These are phyloP conservation scores for Stagonosporopsis rhizophila DNA, from an alignment of 2,329 filamentous ascomycete genomes.

Conservation along the genomic window DNA sequence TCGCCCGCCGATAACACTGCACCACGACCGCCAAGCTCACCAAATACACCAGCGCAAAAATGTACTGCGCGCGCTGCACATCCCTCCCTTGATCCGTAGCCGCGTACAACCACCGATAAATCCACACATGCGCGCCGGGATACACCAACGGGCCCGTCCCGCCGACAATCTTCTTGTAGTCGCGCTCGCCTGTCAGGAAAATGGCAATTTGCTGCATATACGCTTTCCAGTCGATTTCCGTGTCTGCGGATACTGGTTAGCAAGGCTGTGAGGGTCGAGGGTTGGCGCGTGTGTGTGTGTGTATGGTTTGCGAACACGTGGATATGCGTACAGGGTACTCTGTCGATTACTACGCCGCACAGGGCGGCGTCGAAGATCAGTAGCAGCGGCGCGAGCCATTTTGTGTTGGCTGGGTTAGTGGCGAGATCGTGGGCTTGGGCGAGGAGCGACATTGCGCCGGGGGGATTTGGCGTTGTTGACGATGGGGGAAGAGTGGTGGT, in stretches of 20 bases:
- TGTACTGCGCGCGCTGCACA: conserved; percentile 79
- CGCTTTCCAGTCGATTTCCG: conserved; percentile 96
- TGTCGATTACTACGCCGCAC: conserved; percentile 77
- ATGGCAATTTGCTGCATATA: conserved; percentile 94
- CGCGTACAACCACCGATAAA: conserved; percentile 80
- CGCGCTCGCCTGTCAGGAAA: conserved; percentile 81
- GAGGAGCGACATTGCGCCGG: conserved; percentile 43
- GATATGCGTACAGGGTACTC: conserved; percentile 74
- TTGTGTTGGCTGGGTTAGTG: conserved; percentile 62
- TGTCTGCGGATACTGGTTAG: conserved; percentile 65
- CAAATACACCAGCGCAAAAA: conserved; percentile 85
- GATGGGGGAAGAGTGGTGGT: conserved; percentile 19
- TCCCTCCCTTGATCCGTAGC: conserved; percentile 78
- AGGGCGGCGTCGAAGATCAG: conserved; percentile 74
- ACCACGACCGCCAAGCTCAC: conserved; percentile 77
- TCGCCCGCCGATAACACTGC: conserved; percentile 78
- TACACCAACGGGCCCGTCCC: conserved; percentile 94
- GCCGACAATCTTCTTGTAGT: conserved; percentile 86
- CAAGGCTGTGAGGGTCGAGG: not conserved
- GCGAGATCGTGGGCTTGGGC: conserved; percentile 49
- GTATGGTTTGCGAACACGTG: conserved; percentile 31
- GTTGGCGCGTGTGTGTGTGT: too few species aligned
- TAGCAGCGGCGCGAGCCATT: conserved; percentile 71
- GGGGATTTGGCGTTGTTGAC: conserved; percentile 17
- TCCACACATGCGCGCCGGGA: conserved; percentile 91